Percentiles rank a stretch among this genome's conserved stretches.
These are phyloP conservation scores for Tricholoma bakamatsutake DNA, from an alignment of 768 basidiomycete species.

Conservation along the genomic window DNA sequence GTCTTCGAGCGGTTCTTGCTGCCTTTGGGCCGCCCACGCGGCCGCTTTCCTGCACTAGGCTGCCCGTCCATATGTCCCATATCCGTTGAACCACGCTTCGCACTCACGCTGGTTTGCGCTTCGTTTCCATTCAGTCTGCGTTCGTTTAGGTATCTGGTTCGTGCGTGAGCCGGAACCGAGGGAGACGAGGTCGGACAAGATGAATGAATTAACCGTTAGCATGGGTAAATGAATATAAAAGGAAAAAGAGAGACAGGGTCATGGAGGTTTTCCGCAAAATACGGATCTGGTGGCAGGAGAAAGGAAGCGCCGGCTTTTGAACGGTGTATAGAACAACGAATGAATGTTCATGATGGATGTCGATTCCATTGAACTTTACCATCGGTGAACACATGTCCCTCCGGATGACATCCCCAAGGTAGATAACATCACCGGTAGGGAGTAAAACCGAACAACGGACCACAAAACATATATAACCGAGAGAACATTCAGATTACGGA, in stretches of 20 bases:
- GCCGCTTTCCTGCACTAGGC: constrained; percentile 36
- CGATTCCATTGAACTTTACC: not conserved
- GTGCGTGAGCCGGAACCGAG: not conserved
- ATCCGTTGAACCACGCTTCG: constrained; percentile 24
- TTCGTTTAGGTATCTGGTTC: constrained; percentile 52
- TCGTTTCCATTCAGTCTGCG: constrained; percentile 51
- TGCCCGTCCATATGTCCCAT: constrained; percentile 17
- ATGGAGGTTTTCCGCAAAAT: not conserved
- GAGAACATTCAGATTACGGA: not conserved
- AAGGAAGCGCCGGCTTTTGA: not conserved
- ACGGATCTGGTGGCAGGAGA: not conserved
- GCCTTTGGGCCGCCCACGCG: constrained; percentile 64
- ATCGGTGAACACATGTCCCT: not conserved
- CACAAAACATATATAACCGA: not conserved
- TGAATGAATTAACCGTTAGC: constrained; percentile 2
- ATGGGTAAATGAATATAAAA: constrained; percentile 7
- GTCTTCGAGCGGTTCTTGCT: constrained; percentile 48
- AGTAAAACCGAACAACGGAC: not conserved
- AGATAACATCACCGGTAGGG: not conserved
- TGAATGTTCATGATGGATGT: constrained; percentile 1
- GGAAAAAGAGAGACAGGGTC: constrained; percentile 3
- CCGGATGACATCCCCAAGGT: not conserved
- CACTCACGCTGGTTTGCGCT: constrained; percentile 13
- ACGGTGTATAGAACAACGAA: not conserved
- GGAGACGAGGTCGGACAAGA: not conserved